Conservation (phyloP, 768 basidiomycete species). For the Chalciporus piperatus region DNA sequence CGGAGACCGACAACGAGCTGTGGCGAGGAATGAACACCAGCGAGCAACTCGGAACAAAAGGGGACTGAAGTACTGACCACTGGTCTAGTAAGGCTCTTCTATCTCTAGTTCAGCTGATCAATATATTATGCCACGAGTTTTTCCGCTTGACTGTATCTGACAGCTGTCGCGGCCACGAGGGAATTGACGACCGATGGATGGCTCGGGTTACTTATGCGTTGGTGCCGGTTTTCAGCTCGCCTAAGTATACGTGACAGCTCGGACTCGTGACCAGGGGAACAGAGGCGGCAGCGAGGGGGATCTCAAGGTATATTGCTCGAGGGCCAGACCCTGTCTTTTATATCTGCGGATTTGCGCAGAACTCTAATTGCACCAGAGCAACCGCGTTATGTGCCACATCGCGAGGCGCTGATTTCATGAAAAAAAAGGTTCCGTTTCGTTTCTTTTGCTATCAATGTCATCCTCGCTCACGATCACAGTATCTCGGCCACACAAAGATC, state of each 20-base stretch:
- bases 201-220: too few relatives aligned
- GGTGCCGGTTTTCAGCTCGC: conserved; percentile 1
- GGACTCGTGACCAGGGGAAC: neutral
- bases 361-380: conserved; percentile 29
- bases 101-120: too few relatives aligned
- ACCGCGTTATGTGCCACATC: conserved; percentile 17
- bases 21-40: too few relatives aligned
- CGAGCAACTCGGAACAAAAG: too few relatives aligned
- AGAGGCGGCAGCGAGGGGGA: conserved; percentile 5
- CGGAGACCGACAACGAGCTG: too few relatives aligned
- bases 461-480: too few relatives aligned
- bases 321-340: conserved; percentile 25
- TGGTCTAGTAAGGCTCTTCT: too few relatives aligned
- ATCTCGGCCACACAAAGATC: conserved; percentile 29
- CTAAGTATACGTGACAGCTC: conserved; percentile 5
- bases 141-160: too few relatives aligned
- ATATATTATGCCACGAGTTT: too few relatives aligned
- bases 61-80: too few relatives aligned
- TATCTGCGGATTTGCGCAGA: conserved; percentile 26
- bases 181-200: neutral
- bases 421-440: conserved; percentile 30
- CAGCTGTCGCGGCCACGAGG: neutral
- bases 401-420: conserved; percentile 25
- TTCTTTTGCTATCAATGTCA: conserved; percentile 26
- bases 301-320: conserved; percentile 7